Conservation (phyloP, 2,329 filamentous ascomycete species). For the Golovinomyces cichoracearum region DNA sequence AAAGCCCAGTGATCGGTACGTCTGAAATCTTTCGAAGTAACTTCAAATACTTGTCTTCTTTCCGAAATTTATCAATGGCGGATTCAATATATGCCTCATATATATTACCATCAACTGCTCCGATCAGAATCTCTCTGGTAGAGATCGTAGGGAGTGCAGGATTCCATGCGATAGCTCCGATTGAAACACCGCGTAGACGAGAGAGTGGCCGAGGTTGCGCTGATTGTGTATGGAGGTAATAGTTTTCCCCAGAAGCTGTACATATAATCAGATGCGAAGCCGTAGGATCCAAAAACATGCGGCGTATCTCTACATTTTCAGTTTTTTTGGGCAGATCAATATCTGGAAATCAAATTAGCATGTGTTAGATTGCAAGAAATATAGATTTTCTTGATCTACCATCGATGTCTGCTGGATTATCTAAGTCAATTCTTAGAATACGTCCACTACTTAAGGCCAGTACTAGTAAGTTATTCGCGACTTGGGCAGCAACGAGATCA, state of each 20-base stretch:
- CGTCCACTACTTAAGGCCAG: constrained; percentile 76
- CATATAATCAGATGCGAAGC: constrained; percentile 82
- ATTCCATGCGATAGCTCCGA: constrained; percentile 87
- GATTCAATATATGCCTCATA: constrained; percentile 93
- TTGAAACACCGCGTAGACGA: constrained; percentile 57
- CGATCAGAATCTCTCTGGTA: constrained; percentile 78
- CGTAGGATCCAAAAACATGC: constrained; percentile 92
- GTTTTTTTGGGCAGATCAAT: constrained; percentile 91
- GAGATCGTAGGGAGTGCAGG: constrained; percentile 77
- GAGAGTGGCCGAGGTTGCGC: constrained; percentile 62
- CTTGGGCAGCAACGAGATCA: constrained; percentile 86
- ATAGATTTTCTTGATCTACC: constrained; percentile 26
- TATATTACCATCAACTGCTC: constrained; percentile 76
- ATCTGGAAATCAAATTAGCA: constrained; percentile 27
- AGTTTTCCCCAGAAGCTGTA: constrained; percentile 82
- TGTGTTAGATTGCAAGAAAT: background rate
- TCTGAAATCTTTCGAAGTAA: constrained; percentile 59
- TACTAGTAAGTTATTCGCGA: constrained; percentile 89
- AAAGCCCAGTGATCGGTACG: constrained; percentile 61
- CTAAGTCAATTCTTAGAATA: constrained; percentile 79
- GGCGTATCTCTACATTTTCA: constrained; percentile 74
- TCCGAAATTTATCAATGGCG: constrained; percentile 77
- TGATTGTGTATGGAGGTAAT: constrained; percentile 89
- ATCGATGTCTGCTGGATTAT: constrained; percentile 86
- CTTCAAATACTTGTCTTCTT: constrained; percentile 81